These are phyloP conservation scores for Marchantia paleacea DNA, from an alignment of 225 moss, liverwort and hornwort genomes.

Conservation along the genomic window DNA sequence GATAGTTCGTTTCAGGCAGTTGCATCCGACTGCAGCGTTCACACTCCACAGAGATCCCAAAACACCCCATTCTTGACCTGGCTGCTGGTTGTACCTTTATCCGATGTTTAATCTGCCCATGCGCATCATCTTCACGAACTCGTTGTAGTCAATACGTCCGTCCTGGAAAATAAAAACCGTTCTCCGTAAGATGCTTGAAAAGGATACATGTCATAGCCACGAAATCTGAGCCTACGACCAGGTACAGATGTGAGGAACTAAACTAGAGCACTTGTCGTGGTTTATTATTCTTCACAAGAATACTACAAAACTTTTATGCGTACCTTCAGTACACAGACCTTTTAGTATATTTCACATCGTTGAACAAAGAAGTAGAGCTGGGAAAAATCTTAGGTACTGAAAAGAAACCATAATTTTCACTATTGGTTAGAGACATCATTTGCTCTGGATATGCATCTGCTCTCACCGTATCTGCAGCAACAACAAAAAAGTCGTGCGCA, in stretches of 20 bases:
- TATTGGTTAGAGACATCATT: neutral
- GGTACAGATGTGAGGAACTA: neutral
- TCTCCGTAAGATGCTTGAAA: neutral
- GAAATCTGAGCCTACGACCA: neutral
- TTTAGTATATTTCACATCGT: neutral
- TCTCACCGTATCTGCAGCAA: no score
- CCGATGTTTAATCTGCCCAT: constrained; percentile 4
- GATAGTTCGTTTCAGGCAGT: neutral
- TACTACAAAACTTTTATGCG: neutral
- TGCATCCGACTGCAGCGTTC: neutral
- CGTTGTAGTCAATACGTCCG: constrained; percentile 26
- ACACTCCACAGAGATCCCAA: neutral
- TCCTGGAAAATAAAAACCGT: constrained; percentile 3
- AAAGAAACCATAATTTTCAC: neutral
- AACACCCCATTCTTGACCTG: neutral
- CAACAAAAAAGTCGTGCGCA: neutral
- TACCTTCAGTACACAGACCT: no score
- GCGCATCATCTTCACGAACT: constrained; percentile 27
- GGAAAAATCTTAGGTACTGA: neutral
- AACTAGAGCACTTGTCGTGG: neutral
- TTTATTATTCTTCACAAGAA: neutral
- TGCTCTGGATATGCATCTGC: no score
- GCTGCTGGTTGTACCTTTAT: neutral
- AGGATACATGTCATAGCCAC: neutral
- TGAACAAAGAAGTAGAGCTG: neutral